phyloP scores from a whole-genome alignment of 2,329 filamentous ascomycete species.

The Fusarium sulawesiense region DNA sequence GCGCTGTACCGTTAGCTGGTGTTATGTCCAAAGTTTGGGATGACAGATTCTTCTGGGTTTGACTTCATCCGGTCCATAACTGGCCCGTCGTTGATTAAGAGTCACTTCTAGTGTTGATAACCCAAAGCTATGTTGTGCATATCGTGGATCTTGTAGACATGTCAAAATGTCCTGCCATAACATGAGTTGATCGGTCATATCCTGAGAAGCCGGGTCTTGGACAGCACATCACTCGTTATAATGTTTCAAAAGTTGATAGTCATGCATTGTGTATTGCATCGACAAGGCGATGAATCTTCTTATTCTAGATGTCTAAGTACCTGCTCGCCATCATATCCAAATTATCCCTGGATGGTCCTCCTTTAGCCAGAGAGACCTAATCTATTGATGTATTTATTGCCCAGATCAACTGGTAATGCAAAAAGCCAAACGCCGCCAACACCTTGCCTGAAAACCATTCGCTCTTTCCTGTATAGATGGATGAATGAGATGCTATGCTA shows the following conservation, averaged over 20 bases:
- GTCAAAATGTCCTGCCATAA: background rate
- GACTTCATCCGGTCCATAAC: background rate
- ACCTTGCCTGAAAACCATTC: slow-evolving; percentile 32
- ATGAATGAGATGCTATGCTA: background rate
- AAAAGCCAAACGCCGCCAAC: slow-evolving; percentile 37
- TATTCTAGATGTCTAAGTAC: slow-evolving; percentile 27
- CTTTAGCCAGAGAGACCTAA: slow-evolving; percentile 1
- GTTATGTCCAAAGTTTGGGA: background rate
- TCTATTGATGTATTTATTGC: slow-evolving; percentile 9
- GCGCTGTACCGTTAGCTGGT: background rate
- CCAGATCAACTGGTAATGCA: slow-evolving; percentile 6
- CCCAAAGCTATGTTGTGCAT: background rate
- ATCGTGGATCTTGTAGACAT: background rate
- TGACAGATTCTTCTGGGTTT: background rate
- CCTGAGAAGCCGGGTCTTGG: background rate
- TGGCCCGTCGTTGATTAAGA: background rate
- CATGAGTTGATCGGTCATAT: background rate
- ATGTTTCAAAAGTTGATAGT: background rate
- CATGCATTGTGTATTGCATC: slow-evolving; percentile 10
- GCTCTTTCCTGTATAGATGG: background rate
- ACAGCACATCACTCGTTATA: background rate
- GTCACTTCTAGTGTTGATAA: background rate
- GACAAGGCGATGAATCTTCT: background rate
- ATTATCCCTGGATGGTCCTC: background rate
- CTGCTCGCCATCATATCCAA: background rate